phyloP scores from a whole-genome alignment of 202 grass and related monocot genomes.

The Eragrostis tef region DNA sequence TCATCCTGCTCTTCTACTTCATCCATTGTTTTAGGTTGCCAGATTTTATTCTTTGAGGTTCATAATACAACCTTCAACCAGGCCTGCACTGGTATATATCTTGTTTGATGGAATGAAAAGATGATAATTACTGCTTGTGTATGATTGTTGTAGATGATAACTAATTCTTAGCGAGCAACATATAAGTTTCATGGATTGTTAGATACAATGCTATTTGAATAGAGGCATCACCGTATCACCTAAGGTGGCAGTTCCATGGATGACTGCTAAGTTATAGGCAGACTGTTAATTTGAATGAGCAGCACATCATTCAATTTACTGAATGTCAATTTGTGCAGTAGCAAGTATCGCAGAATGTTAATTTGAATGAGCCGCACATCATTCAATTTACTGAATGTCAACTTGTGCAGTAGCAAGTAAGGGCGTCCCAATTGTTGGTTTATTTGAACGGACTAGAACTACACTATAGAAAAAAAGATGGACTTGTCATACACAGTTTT shows the following conservation, averaged over 20 bases:
- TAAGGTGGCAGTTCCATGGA: neutral
- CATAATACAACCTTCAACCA: neutral
- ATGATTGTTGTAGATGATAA: neutral
- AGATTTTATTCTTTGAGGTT: slow-evolving; percentile 12
- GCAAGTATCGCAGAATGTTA: neutral
- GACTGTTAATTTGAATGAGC: slow-evolving; percentile 7
- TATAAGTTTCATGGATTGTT: slow-evolving; percentile 3
- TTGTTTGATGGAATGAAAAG: slow-evolving; percentile 31
- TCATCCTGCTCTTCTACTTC: slow-evolving; percentile 11
- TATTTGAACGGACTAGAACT: neutral
- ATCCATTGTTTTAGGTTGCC: neutral
- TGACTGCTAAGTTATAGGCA: neutral
- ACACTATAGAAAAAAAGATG: neutral
- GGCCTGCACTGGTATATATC: neutral
- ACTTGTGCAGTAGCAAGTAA: neutral
- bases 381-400: slow-evolving; percentile 13
- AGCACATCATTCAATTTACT: slow-evolving; percentile 10
- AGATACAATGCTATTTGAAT: slow-evolving; percentile 14
- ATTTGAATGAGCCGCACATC: neutral
- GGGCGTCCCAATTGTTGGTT: neutral
- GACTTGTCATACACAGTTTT: neutral
- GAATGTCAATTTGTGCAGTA: neutral
- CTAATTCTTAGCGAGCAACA: slow-evolving; percentile 5
- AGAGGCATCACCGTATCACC: neutral
- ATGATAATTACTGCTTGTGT: neutral